Conservation (phyloP, 1,139 yeast species). For the Dujonia santamariae region DNA sequence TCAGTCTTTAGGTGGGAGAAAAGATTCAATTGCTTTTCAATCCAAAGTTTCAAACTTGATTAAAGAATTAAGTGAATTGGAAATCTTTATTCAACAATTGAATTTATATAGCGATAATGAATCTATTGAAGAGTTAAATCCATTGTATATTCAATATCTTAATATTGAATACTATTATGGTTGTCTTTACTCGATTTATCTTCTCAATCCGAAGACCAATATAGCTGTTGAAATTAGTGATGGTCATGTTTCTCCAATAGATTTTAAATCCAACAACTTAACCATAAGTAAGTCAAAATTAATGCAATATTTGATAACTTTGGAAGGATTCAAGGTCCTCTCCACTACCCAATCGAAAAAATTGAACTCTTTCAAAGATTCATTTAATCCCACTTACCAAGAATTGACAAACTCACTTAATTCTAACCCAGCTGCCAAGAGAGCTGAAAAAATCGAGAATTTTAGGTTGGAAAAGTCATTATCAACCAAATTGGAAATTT, state of each 20-base stretch:
- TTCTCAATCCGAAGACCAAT: slow-evolving; percentile 6
- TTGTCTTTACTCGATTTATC: slow-evolving; percentile 16
- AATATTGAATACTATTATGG: slow-evolving; percentile 53
- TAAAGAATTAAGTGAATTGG: slow-evolving; percentile 26
- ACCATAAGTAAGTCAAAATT: slow-evolving; percentile 37
- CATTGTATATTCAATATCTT: slow-evolving; percentile 54
- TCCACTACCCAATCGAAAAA: slow-evolving; percentile 34
- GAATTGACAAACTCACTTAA: slow-evolving; percentile 22
- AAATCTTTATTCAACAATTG: slow-evolving; percentile 24
- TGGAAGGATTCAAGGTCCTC: slow-evolving; percentile 38
- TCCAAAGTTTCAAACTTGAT: slow-evolving; percentile 17
- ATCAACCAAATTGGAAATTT: slow-evolving; percentile 33
- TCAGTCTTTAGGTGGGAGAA: slow-evolving; percentile 14
- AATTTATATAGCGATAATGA: slow-evolving; percentile 64
- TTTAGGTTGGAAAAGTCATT: slow-evolving; percentile 61
- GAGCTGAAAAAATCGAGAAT: slow-evolving; percentile 72
- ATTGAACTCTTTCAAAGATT: slow-evolving; percentile 37
- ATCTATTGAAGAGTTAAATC: slow-evolving; percentile 51
- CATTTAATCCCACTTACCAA: slow-evolving; percentile 39
- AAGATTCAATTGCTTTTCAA: slow-evolving; percentile 29
- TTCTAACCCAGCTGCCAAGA: slow-evolving; percentile 47
- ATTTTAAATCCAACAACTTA: slow-evolving; percentile 37
- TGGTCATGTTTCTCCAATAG: slow-evolving; percentile 15
- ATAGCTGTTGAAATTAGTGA: slow-evolving; percentile 2
- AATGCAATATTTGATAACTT: slow-evolving; percentile 41